These are phyloP conservation scores for Colletotrichum nymphaeae DNA, from an alignment of 2,329 filamentous ascomycete genomes.

Conservation along the genomic window DNA sequence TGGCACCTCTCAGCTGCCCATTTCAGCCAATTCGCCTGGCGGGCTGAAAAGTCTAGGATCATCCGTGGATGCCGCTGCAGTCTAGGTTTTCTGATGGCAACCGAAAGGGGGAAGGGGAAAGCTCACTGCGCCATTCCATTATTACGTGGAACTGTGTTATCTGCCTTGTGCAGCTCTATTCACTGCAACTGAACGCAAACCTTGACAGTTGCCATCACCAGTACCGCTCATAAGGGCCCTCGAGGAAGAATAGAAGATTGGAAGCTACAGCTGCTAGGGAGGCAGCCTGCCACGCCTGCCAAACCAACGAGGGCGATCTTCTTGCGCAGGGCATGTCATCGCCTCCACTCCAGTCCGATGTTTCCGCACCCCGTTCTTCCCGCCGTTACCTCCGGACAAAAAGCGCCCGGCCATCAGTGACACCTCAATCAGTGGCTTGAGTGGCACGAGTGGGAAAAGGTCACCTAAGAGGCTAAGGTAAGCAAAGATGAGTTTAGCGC, in stretches of 20 bases:
- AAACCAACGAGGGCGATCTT: background rate
- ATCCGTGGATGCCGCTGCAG: conserved; percentile 13
- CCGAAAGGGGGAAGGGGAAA: background rate
- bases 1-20: background rate
- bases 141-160: background rate
- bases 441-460: no score
- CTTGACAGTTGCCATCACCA: background rate
- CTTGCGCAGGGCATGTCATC: background rate
- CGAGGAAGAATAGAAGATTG: background rate
- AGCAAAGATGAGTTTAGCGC: background rate
- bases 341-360: conserved; percentile 28
- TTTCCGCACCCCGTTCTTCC: conserved; percentile 20
- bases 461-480: background rate
- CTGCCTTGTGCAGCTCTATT: background rate
- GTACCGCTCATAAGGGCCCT: background rate
- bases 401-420: no score
- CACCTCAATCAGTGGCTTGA: no score
- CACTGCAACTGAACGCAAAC: background rate
- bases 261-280: background rate
- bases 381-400: conserved; percentile 4
- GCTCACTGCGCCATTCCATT: background rate
- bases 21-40: background rate
- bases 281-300: background rate
- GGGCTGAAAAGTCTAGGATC: conserved; percentile 18
- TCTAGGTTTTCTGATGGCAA: background rate